Percentiles rank a stretch among this genome's conserved stretches.
Evolutionary conservation across 169 alveolate genomes (phyloP).

Genomic region (Eimeria tenella): DNA sequence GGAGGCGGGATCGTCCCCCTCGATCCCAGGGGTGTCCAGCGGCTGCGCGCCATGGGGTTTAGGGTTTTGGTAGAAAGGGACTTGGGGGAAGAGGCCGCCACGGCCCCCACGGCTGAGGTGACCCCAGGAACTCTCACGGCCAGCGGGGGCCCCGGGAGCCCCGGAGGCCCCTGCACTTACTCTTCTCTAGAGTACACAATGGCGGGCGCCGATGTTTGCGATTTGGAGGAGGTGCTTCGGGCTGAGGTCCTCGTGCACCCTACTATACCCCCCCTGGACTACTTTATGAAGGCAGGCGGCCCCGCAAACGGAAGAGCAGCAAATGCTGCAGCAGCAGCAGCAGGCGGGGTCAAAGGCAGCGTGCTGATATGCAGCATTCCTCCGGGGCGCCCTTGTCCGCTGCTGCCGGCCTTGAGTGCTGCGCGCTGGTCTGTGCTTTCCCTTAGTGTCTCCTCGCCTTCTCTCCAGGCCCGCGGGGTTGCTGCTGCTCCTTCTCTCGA

Average conservation of each 20-base stretch:
- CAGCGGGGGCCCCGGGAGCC: too few relatives aligned
- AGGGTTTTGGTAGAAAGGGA: not conserved
- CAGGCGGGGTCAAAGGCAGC: not conserved
- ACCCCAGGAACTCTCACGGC: too few relatives aligned
- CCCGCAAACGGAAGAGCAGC: not conserved
- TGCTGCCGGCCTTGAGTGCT: not conserved
- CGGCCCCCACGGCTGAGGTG: too few relatives aligned
- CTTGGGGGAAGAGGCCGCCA: not conserved
- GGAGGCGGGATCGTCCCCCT: not conserved
- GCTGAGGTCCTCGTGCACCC: conserved; percentile 14
- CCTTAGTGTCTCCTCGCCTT: not conserved
- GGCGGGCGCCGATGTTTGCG: not conserved
- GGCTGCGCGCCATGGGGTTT: not conserved
- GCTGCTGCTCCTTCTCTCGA: not conserved
- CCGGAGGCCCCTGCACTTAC: not conserved
- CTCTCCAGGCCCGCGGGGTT: not conserved
- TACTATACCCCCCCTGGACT: not conserved
- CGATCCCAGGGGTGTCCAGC: not conserved
- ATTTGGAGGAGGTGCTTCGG: not conserved
- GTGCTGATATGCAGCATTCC: not conserved
- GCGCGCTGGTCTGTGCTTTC: not conserved
- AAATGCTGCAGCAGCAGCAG: not conserved
- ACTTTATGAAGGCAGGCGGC: not conserved
- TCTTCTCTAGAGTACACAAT: not conserved
- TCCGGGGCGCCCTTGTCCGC: not conserved